Evolutionary conservation across 208 protist species (phyloP), one percentile per base, ranked within the genome.

Genomic region (Wallacemonas sp.): DNA sequence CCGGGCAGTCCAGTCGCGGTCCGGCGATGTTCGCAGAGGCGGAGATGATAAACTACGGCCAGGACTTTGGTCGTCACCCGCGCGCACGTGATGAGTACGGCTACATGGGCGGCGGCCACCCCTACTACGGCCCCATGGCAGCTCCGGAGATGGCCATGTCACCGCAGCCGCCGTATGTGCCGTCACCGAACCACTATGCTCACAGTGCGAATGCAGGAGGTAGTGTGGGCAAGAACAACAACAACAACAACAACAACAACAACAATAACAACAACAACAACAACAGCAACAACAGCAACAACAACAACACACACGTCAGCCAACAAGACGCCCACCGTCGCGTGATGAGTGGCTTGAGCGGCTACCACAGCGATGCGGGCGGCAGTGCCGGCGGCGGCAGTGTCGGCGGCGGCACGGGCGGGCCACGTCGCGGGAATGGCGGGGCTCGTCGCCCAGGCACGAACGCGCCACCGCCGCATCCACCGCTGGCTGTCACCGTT

Each of bases 401-500:
- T 45, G 44, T 1, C 42, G 57, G 10, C 29, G 52, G 57, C 45
- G 59, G 10, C 33, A 73, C 16, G 2, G 38, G 38, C 22, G 33
- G 11, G 61, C 28, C 14, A 61, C 49, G 31, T 55, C 18, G 10
- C 10, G 59, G 32, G 3, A 12, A 23, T 32, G 25, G n/a, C 12
- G 20, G 14, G 3, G 22, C 70, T 61, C 26, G 39, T 18, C 16
- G 62, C 64, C 3, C 36, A 1, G 38, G 45, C 36, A 16, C 33
- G 25, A 26, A 25, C 20, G 33, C 26, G 44, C 29, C 18, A 41
- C 65, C 64, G 44, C 67, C 62, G 49, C 72, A 82, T 52, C 65
- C 49, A 18, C n/a, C 12, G 32, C 39, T 38, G 23, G 61, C 22
- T 8, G 61, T 52, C 2, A 26, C 44, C 11, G 25, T 39, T 22